Conservation (phyloP, 164 flowering plant genomes). For the Houttuynia cordata region DNA sequence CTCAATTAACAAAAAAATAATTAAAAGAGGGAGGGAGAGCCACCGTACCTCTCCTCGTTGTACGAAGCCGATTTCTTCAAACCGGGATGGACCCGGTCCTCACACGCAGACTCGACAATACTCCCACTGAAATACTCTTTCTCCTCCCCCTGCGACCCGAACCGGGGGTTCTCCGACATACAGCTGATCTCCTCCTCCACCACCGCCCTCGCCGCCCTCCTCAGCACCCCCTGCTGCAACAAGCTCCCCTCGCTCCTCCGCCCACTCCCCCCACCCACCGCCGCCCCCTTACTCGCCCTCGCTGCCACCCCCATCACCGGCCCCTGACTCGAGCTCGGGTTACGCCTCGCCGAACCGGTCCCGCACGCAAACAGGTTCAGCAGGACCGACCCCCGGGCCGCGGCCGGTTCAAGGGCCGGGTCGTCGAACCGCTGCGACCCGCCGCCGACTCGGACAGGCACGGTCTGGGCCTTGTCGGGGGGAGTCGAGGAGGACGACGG, state of each 20-base stretch:
- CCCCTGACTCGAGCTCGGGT: constrained; percentile 9
- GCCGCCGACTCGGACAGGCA: background rate
- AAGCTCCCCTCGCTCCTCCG: constrained; percentile 20
- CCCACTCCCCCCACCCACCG: background rate
- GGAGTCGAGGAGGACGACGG: constrained; percentile 35
- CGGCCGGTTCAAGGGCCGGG: constrained; percentile 8
- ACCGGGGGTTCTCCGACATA: constrained; percentile 85
- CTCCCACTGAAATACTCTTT: constrained; percentile 92
- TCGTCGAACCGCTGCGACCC: constrained; percentile 25
- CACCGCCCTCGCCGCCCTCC: constrained; percentile 19
- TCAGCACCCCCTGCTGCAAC: constrained; percentile 27
- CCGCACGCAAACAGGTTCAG: constrained; percentile 73
- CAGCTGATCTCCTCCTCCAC: constrained; percentile 35
- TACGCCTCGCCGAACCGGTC: constrained; percentile 20
- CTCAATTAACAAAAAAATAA: too few species aligned
- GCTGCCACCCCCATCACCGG: too few species aligned
- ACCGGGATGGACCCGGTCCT: constrained; percentile 22
- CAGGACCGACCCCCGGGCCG: constrained; percentile 44
- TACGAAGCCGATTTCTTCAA: constrained; percentile 62
- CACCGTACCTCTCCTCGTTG: constrained; percentile 55
- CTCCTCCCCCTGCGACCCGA: constrained; percentile 61
- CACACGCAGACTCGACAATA: constrained; percentile 52
- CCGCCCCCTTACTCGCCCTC: constrained; percentile 9
- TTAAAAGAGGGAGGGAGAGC: background rate
- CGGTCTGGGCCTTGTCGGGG: constrained; percentile 17